Evolutionary conservation across 441 rosid genomes (phyloP), one percentile per base, ranked within the genome.

Genomic region (Populus tomentosa): DNA sequence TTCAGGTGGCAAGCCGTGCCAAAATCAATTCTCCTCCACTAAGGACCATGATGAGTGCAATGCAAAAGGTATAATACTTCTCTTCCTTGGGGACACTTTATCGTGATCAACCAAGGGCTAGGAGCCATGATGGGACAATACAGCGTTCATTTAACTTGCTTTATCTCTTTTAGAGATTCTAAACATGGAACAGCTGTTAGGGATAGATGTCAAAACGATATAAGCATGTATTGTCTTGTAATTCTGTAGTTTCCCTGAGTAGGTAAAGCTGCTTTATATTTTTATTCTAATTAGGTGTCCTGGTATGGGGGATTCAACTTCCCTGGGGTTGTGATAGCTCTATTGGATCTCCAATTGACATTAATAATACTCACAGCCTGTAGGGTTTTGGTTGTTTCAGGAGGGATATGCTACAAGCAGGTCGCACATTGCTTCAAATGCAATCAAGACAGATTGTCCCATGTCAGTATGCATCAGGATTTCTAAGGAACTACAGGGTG

Each of bases 1-100:
- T 75, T 70, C 84, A 94, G 98, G 85, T 95, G 85, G 94, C 94
- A 36, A 92, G 90, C 78, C 94, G 92, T 18, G 98, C 90, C 30
- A 90, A 91, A 87, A 82, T 90, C 72, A 84, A 94, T 82, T 84
- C 94, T 50, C 99, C 98, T 68, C 78, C 97, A 6, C 77, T 92
- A 63, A 86, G 80, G 85, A 74, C 80, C 71, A 86, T 93, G 86
- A 90, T 89, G 90, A 80, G 80, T 75, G 78, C 87, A 73, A 77
- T 93, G 61, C 87, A 74, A 5, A 82, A 88, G 97, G 98, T 95
- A 84, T 26, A 42, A 21, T 33, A 9, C 42, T 36, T 59, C 35
- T 21, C 59, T 66, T 13, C 20, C 10, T 20, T 24, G 35, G 13
- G 2, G 10, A 73, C 21, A 63, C 18, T 24, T 76, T 3, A 61